Evolutionary conservation across 352 stramenopile species (phyloP), one percentile per base, ranked within the genome.

Genomic region (Phytophthora citricola): DNA sequence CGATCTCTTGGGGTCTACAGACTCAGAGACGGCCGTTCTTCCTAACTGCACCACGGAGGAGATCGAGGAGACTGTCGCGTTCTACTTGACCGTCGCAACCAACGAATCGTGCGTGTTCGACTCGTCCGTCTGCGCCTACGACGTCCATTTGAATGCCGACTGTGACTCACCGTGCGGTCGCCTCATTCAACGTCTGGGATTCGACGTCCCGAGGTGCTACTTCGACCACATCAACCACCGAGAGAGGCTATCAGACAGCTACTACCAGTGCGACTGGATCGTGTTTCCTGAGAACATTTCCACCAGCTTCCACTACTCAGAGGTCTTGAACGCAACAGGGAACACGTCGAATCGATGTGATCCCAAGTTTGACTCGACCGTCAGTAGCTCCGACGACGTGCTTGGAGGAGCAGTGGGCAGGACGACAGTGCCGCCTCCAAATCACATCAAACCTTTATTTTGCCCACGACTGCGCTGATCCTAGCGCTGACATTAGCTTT

Each of bases 41-140:
- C 45, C 51, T 2, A 69, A 63, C 24, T 69, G 61, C 46, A 63
- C 61, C 4, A n/a, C 38, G 3, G 29, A 69, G 26, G 53, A 63
- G 39, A 47, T 63, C 3, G 52, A 53, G 2, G 20, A 58, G 27
- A 69, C 53, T 0, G 44, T 63, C 5, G 53, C 44, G 36, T 63
- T 69, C 27, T 69, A 54, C 52, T 44, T 58, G 24, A 27, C 51
- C 4, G 36, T 68, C 20, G 44, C 45, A 29, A 43, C 24, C 0
- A 68, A 68, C 17, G 60, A 68, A 41, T 39, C 60, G 11, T 68
- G 60, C 12, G 2, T 24, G 11, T 45, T 63, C 26, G 51, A 63
- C 17, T n/a, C 60, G 9, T 68, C 60, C 24, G 31, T 68, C 38
- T 63, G 60, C 9, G 31, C 60, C 32, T 43, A 58, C 27, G 52